Evolutionary conservation across 306 rosid genomes (phyloP), one percentile per base, ranked within the genome.

Genomic region (Vicia villosa): DNA sequence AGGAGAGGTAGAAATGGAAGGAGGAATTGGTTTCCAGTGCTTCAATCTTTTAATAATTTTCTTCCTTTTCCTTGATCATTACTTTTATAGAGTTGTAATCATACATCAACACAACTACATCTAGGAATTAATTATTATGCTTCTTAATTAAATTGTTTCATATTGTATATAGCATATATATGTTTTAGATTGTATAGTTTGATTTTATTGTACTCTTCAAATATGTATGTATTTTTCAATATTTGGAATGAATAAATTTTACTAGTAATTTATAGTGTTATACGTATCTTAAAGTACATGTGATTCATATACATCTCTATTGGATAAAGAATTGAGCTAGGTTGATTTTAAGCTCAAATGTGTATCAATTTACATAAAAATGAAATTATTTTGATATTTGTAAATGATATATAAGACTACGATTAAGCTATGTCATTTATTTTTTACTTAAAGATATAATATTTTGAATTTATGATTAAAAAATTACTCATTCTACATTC

Each of bases 21-120:
- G 72, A 77, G 96, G 71, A 72, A 50, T n/a, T 79, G 83, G 81
- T 86, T 88, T 70, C 77, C 91, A 6, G 68, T 85, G 63, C 84
- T 85, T 64, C 85, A 87, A 78, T 86, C 91, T 4, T 86, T 85
- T 60, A 76, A 77, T 74, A 71, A 85, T 51, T 81, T 85, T 65
- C 88, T 83, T 80, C 85, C 92, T 40, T 70, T 85, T 22, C 86
- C 82, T 13, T 83, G 79, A 34, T 6, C 3, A 34, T 34, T 34
- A 34, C 10, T 34, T 6, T 34, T 2, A 34, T 34, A 10, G 38
- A 34, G 38, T 34, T 34, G 10, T 7, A 7, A 8, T 34, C 38
- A 34, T 7, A 0, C 38, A 34, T 28, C 20, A 30, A 14, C 19
- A 15, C 4, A 2, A 1, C 20, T 52, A 10, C 19, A 28, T 56